phyloP scores from a whole-genome alignment of 208 protist species.

The Polymyxa betae region DNA sequence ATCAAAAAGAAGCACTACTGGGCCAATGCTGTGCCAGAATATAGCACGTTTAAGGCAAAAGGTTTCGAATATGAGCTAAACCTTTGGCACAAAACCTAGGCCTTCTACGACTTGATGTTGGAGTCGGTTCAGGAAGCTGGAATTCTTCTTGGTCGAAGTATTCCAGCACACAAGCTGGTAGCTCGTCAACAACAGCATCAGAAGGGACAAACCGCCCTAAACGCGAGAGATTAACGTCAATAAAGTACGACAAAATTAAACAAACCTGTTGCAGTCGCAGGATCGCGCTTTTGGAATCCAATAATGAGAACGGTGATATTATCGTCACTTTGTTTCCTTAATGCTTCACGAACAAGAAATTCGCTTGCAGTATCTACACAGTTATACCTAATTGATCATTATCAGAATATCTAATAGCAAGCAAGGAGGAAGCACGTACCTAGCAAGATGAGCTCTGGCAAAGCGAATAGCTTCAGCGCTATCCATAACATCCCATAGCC shows the following conservation, averaged over 20 bases:
- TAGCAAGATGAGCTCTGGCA: conserved; percentile 43
- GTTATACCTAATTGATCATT: not conserved
- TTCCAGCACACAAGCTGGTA: not conserved
- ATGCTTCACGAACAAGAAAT: conserved; percentile 37
- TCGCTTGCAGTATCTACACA: conserved; percentile 45
- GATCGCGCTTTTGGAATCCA: conserved; percentile 6
- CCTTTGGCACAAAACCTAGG: conserved; percentile 32
- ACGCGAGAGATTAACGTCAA: not conserved
- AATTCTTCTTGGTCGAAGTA: not conserved
- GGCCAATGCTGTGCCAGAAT: not conserved
- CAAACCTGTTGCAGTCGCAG: not conserved
- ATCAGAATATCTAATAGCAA: not conserved
- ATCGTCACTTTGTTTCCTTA: conserved; percentile 35
- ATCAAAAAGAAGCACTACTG: not conserved
- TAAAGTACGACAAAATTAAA: not conserved
- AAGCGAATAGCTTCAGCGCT: conserved; percentile 47
- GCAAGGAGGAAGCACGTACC: not conserved
- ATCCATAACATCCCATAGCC: conserved; percentile 62
- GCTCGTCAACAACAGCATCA: not conserved
- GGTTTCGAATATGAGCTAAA: conserved; percentile 20
- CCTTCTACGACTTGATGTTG: not conserved
- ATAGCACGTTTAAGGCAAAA: not conserved
- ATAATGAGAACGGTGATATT: conserved; percentile 45
- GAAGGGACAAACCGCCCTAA: conserved; percentile 23
- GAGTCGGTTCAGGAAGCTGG: not conserved